Percentiles rank a stretch among this genome's conserved stretches.
phyloP scores from a whole-genome alignment of 176 grass and related monocot genomes.

The Lolium perenne region DNA sequence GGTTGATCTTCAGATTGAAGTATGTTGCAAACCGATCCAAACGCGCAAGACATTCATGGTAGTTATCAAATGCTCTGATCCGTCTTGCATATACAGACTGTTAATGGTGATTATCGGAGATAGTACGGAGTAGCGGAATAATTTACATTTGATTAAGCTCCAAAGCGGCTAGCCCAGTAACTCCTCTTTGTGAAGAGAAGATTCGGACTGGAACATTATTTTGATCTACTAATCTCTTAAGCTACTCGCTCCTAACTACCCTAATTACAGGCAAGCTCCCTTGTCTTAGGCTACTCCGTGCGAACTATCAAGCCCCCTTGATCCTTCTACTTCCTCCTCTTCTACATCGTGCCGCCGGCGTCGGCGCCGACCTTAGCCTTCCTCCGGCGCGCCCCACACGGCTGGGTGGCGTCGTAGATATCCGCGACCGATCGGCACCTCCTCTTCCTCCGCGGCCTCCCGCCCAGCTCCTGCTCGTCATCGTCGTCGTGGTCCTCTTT shows the following conservation, averaged over 20 bases:
- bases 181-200: not conserved
- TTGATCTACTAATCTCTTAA: not conserved
- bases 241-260: too few species aligned
- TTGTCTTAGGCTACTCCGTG: too few species aligned
- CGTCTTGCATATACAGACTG: too few species aligned
- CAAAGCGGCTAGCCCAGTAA: not conserved
- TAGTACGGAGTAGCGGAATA: too few species aligned
- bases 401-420: slow-evolving; percentile 54
- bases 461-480: slow-evolving; percentile 42
- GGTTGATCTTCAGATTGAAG: too few species aligned
- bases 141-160: not conserved
- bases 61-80: too few species aligned
- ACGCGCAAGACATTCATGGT: too few species aligned
- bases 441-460: slow-evolving; percentile 52
- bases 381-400: slow-evolving; percentile 17
- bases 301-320: not conserved
- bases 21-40: too few species aligned
- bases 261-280: too few species aligned
- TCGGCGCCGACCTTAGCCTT: not conserved
- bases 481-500: slow-evolving; percentile 13
- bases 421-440: slow-evolving; percentile 58
- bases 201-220: not conserved
- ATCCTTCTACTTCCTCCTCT: slow-evolving; percentile 11
- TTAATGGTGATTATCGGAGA: too few species aligned
- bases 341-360: slow-evolving; percentile 13